Evolutionary conservation across 495 filamentous ascomycete genomes (phyloP), one percentile per base, ranked within the genome.

Genomic region (Trichocladium uniseriatum): DNA sequence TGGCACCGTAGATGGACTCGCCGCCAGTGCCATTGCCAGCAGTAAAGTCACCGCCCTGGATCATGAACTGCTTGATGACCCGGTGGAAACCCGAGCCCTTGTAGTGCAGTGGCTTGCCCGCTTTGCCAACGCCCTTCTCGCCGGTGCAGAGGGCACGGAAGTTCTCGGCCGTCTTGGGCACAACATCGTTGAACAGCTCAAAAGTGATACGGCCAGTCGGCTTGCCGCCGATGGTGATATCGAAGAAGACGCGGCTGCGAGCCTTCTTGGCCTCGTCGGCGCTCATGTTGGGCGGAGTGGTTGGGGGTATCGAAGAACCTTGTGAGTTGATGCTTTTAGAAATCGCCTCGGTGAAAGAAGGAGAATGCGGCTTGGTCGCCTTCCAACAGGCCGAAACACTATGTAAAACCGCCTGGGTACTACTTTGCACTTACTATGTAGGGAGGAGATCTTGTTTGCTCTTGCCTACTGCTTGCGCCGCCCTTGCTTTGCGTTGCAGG

Each of bases 1-100:
- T 97, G 57, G 86, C 85, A 61, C 92, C 92, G 64, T 99, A 99
- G 66, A 99, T 97, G 21, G 85, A 91, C 73, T 97, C 92, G 59
- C 92, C 92, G 46, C 92, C 92, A 20, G 94, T 97, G 46, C 92
- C 87, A 66, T 99, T 91, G 65, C 82, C 81, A 52, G 79, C 82
- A 51, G 92, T 99, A 76, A 97, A 99, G 72, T 99, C 92, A 70
- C 92, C 92, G 60, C 92, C 92, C 72, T 99, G 92, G 67, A 96
- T 86, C 92, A 99, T 99, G 77, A 99, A 99, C 52, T 83, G 69
- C 68, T 94, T 94, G 74, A 99, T 99, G 57, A 99, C 81, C 51
- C 92, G 86, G 76, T 99, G 92, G 82, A 99, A 99, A 51, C 51
- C 64, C 46, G 85, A 91, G 61, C 84, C 87, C 71, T 92, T 89